Evolutionary conservation across 2,329 filamentous ascomycete species (phyloP), one percentile per base, ranked within the genome.

Genomic region (Exophiala dermatitidis): DNA sequence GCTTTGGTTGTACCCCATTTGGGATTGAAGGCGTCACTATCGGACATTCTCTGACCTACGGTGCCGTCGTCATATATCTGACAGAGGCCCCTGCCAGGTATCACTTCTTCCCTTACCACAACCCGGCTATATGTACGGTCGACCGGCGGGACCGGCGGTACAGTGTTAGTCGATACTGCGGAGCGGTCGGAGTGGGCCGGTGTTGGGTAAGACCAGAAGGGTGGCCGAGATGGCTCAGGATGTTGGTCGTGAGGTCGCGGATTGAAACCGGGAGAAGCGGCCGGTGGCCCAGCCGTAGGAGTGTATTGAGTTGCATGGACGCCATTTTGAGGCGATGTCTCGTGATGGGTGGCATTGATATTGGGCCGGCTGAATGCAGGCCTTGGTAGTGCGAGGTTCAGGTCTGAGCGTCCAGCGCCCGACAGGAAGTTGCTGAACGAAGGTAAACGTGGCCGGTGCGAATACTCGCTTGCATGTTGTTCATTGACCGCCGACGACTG

Each of bases 1-100:
- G 90, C 90, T 71, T 95, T 95, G 34, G 90, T 95, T 6, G 95
- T 83, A 10, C 90, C 90, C 90, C 90, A 95, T 61, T 88, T 87
- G 1, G 90, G 88, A 67, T 95, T 95, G 48, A 95, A 89, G 0
- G 78, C 77, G 66, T 95, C 87, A 12, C 90, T 90, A 63, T 95
- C 88, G 59, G 95, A 90, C 30, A 86, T 75, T 36, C 86, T 88
- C 63, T 86, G 88, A 72, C 86, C 91, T 66, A 88, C 84, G 49
- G 83, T 86, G 31, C 86, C 87, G 65, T 94, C 88, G 59, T 91
- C 88, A 66, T 93, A 93, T 58, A 93, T 84, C 66, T 89, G 93
- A 71, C 87, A 93, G 63, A 86, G 69, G 2, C 88, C 88, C 68
- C 93, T 86, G 5, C 87, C 88, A 0, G 85, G 81, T 3, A 93